Evolutionary conservation across 495 filamentous ascomycete genomes (phyloP), one percentile per base, ranked within the genome.

Genomic region (Cetradonia linearis): DNA sequence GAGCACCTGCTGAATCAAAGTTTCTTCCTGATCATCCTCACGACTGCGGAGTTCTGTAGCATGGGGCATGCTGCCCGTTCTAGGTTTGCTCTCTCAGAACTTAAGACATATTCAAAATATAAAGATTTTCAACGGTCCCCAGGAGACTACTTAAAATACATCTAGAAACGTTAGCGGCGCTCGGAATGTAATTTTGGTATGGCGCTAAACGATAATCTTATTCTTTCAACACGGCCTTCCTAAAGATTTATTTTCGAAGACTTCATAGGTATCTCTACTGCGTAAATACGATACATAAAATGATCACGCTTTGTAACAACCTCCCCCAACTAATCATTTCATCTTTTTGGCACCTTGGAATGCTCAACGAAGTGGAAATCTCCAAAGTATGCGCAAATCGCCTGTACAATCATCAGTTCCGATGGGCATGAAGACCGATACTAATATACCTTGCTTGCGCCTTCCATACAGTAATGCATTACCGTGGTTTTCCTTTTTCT

Each of bases 391-490:
- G 48, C 46, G 20, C 34, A 55, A 14, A 59, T 33, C 6, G 56
- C 56, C 48, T 54, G 8, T 44, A 20, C 13, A 38, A n/a, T 36
- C 20, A 10, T 58, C 23, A 47, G 13, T 5, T 36, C 30, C 5
- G 30, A 18, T 8, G 50, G 0, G 11, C 0, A 18, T 28, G 27
- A 30, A 48, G 11, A 44, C 2, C 1, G 23, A 18, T 6, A n/a
- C n/a, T 47, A 28, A 36, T 10, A 28, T 61, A 76, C 88, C 74
- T 96, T 98, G 70, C 93, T 96, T 4, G 87, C 86, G 10, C 89
- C 88, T 58, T 87, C 78, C 72, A 93, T 85, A 70, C 90, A 96
- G 69, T 98, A 98, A 73, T 98, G 93, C 52, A 88, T 81, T 30
- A 91, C 85, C 23, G 86, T 81, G 9, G 88, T 71, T 68, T 81